A percentile compares a stretch with the other conserved stretches of the same genome.
Evolutionary conservation across 2,329 filamentous ascomycete species (phyloP).

Genomic region (Phaeosphaeria sp.): DNA sequence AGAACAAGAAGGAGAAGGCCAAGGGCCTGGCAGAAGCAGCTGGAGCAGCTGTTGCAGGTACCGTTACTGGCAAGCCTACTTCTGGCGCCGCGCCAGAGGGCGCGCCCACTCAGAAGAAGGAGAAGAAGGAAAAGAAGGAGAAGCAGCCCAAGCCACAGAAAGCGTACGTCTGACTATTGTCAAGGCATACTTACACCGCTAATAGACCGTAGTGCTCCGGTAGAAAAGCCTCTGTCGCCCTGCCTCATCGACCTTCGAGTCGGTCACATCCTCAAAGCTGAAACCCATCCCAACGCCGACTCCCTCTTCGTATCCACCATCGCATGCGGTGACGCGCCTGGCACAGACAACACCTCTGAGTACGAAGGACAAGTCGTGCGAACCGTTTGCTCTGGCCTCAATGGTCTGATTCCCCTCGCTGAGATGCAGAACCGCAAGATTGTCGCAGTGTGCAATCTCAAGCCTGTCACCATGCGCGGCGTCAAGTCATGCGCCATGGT

Average conservation of each 20-base stretch:
- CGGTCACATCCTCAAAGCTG: constrained; percentile 94
- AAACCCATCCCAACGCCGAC: constrained; percentile 96
- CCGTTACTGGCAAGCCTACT: constrained; percentile 50
- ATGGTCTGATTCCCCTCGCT: constrained; percentile 87
- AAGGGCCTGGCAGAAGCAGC: constrained; percentile 63
- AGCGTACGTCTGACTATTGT: constrained; percentile 32
- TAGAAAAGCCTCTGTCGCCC: constrained; percentile 79
- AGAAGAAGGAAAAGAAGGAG: constrained; percentile 90
- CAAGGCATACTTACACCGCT: constrained; percentile 8
- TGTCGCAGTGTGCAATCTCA: constrained; percentile 94
- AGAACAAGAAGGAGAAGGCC: constrained; percentile 53
- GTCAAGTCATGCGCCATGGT: constrained; percentile 87
- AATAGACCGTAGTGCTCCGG: constrained; percentile 54
- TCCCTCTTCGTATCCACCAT: constrained; percentile 95
- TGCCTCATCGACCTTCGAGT: constrained; percentile 92
- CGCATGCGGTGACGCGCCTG: constrained; percentile 86
- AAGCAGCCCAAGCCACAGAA: constrained; percentile 78
- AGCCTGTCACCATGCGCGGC: constrained; percentile 98
- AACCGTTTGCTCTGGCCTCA: constrained; percentile 95
- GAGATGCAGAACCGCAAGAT: constrained; percentile 98
- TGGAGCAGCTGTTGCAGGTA: constrained; percentile 57
- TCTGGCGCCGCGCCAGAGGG: constrained; percentile 46
- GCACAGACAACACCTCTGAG: constrained; percentile 86
- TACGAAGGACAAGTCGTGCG: constrained; percentile 90
- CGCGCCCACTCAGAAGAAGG: constrained; percentile 66